A percentile compares a stretch with the other conserved stretches of the same genome.
Evolutionary conservation across 345 rosid genomes (phyloP).

Genomic region (Brassica cretica): DNA sequence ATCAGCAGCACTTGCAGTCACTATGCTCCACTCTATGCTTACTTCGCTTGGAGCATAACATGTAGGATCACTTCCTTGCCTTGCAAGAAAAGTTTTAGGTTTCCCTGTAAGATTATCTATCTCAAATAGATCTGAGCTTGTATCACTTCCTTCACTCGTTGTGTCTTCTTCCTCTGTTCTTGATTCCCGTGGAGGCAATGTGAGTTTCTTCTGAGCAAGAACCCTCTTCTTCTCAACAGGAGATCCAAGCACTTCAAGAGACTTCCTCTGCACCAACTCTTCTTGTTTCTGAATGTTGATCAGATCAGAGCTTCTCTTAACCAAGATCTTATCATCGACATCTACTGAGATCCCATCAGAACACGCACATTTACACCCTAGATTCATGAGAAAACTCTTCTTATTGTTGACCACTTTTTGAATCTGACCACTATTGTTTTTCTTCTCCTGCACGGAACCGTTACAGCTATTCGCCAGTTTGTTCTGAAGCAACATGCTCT

Average conservation of each 20-base stretch:
- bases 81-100: constrained; percentile 51
- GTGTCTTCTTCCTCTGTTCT: constrained; percentile 34
- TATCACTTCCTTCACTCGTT: constrained; percentile 41
- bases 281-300: constrained; percentile 29
- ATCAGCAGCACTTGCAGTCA: constrained; percentile 86
- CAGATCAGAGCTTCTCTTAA: constrained; percentile 35
- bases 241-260: constrained; percentile 41
- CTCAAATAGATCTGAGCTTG: constrained; percentile 86
- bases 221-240: too few species aligned
- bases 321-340: constrained; percentile 32
- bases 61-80: constrained; percentile 58
- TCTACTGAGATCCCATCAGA: constrained; percentile 60
- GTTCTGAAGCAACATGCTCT: constrained; percentile 50
- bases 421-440: constrained; percentile 34
- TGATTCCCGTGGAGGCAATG: constrained; percentile 5
- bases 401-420: constrained; percentile 24
- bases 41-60: constrained; percentile 83
- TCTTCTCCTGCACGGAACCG: constrained; percentile 30
- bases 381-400: constrained; percentile 54
- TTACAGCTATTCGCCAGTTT: constrained; percentile 21
- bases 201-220: constrained; percentile 47
- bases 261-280: constrained; percentile 44
- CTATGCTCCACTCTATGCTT: constrained; percentile 89
- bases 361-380: constrained; percentile 67
- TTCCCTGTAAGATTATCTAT: constrained; percentile 69